Conservation (phyloP, 179 eudicot genomes). For the Beta lomatogona region DNA sequence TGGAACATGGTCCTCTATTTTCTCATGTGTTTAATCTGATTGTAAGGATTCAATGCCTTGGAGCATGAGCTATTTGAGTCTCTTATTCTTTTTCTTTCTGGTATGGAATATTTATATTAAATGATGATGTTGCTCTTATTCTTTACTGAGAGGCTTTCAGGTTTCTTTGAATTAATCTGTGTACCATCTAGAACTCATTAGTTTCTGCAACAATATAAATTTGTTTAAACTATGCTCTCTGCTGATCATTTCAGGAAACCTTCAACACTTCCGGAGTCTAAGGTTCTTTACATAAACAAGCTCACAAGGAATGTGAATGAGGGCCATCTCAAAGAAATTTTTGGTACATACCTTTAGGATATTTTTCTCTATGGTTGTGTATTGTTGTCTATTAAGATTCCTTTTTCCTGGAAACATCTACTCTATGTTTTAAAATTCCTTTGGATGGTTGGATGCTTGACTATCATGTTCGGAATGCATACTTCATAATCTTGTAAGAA, state of each 20-base stretch:
- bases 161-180: neutral
- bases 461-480: neutral
- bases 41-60: neutral
- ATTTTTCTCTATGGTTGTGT: conserved; percentile 3
- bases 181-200: neutral
- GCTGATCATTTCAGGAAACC: conserved; percentile 62
- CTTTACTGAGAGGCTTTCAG: neutral
- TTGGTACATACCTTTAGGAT: conserved; percentile 45
- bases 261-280: conserved; percentile 65
- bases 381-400: neutral
- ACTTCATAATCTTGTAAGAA: neutral
- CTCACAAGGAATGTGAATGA: conserved; percentile 94
- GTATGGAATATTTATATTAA: neutral
- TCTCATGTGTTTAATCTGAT: neutral
- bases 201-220: neutral
- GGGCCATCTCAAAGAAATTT: conserved; percentile 90
- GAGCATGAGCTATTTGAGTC: neutral
- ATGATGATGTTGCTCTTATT: neutral
- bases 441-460: neutral
- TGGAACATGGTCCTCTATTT: neutral
- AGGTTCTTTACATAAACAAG: conserved; percentile 67
- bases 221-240: conserved; percentile 14
- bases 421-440: neutral
- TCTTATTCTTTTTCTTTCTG: neutral
- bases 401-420: neutral